These are phyloP conservation scores for Leccinum boreale DNA, from an alignment of 768 basidiomycete species.

Conservation along the genomic window DNA sequence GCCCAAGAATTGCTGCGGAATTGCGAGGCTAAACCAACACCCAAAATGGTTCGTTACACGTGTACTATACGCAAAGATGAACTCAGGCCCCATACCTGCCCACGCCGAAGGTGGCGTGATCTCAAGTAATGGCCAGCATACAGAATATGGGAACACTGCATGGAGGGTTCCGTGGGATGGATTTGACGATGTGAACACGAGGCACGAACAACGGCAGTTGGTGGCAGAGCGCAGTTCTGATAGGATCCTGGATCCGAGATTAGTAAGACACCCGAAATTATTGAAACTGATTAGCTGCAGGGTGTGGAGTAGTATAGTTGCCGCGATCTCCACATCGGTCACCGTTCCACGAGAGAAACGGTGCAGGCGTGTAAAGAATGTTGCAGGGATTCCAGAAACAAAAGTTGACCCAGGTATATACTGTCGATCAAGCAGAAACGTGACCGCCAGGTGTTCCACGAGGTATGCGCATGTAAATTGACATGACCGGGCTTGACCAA, in stretches of 20 bases:
- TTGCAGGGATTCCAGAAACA: background rate
- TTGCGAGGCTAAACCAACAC: slow-evolving; percentile 10
- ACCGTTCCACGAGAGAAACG: background rate
- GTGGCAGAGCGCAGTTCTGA: slow-evolving; percentile 7
- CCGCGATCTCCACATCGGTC: background rate
- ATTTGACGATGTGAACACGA: slow-evolving; percentile 27
- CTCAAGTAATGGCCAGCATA: slow-evolving; percentile 3
- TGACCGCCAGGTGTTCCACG: background rate
- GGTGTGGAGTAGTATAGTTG: background rate
- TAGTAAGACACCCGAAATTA: background rate
- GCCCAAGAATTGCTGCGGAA: slow-evolving; percentile 1
- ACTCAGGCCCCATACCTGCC: slow-evolving; percentile 17
- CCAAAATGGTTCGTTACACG: slow-evolving; percentile 17
- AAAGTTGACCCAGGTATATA: background rate
- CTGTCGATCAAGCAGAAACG: slow-evolving; percentile 1
- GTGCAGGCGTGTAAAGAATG: background rate
- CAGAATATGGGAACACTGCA: slow-evolving; percentile 9
- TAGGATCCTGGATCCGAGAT: slow-evolving; percentile 16
- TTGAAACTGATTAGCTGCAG: background rate
- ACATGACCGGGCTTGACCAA: background rate
- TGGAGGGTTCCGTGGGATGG: slow-evolving; percentile 15
- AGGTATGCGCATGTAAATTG: slow-evolving; percentile 11
- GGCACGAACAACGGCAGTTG: slow-evolving; percentile 16
- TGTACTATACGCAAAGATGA: slow-evolving; percentile 15
- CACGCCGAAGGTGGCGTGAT: slow-evolving; percentile 12